Evolutionary conservation across 202 grass and related monocot genomes (phyloP).

Genomic region (Elaeis oleifera): DNA sequence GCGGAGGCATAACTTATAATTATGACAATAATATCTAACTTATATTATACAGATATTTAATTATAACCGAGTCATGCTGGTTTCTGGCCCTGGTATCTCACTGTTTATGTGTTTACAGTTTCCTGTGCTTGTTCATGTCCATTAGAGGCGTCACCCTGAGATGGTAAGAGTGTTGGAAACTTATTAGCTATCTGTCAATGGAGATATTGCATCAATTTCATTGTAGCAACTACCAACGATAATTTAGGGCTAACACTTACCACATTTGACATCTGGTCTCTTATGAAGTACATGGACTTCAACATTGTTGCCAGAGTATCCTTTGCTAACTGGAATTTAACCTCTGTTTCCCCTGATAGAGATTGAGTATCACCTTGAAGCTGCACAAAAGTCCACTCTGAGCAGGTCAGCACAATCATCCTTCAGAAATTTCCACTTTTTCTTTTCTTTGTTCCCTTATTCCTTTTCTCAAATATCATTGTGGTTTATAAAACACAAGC

Average conservation of each 20-base stretch:
- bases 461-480: too few species aligned
- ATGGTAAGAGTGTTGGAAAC: too few species aligned
- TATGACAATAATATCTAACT: too few species aligned
- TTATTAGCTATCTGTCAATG: too few species aligned
- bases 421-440: not conserved
- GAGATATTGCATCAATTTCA: too few species aligned
- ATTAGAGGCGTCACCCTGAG: constrained; percentile 7
- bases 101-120: not conserved
- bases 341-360: constrained; percentile 23
- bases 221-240: not conserved
- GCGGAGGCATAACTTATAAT: too few species aligned
- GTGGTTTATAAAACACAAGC: too few species aligned
- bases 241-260: constrained; percentile 11
- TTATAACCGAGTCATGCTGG: too few species aligned
- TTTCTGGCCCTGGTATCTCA: not conserved
- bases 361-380: constrained; percentile 23
- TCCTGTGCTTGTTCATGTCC: not conserved
- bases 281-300: constrained; percentile 36
- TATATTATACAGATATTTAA: too few species aligned
- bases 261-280: constrained; percentile 17
- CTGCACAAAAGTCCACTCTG: constrained; percentile 22
- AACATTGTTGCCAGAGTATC: constrained; percentile 53
- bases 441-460: too few species aligned
- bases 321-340: constrained; percentile 39
- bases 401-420: constrained; percentile 1